Conservation (phyloP, 1,139 yeast species). For the Pichia norvegensis region DNA sequence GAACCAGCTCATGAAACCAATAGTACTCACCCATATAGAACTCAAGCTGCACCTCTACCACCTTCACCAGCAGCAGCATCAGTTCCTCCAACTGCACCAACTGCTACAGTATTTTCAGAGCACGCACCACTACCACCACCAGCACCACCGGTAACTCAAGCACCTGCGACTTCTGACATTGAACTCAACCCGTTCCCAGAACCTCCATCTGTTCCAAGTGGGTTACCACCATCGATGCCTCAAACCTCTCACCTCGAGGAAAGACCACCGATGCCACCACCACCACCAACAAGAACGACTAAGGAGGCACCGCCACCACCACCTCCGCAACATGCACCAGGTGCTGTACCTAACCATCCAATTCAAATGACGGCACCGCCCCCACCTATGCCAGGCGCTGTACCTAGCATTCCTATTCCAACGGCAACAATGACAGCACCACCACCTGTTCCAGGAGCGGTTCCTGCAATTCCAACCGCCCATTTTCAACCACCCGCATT, state of each 20-base stretch:
- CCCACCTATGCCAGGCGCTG: constrained; percentile 12
- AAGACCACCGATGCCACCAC: constrained; percentile 15
- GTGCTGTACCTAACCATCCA: constrained; percentile 17
- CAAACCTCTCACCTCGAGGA: constrained; percentile 9
- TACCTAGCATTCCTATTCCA: constrained; percentile 14
- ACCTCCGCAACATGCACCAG: constrained; percentile 15
- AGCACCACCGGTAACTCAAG: constrained; percentile 1
- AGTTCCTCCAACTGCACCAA: constrained; percentile 4
- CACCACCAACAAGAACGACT: constrained; percentile 4
- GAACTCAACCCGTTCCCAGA: background rate
- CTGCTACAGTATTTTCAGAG: constrained; percentile 4
- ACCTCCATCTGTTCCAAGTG: constrained; percentile 11
- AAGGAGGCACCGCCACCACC: constrained; percentile 6
- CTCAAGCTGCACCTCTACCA: constrained; percentile 3
- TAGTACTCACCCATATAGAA: background rate
- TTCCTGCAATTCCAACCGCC: constrained; percentile 16
- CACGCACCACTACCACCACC: constrained; percentile 3
- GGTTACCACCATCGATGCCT: constrained; percentile 13
- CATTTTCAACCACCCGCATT: background rate
- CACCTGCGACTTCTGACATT: background rate
- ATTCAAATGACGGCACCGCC: constrained; percentile 15
- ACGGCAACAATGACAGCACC: constrained; percentile 20
- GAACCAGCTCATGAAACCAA: background rate
- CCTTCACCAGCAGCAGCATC: constrained; percentile 1
- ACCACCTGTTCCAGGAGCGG: constrained; percentile 10